phyloP scores from a whole-genome alignment of 169 alveolate genomes.

The Babesia gibsoni region DNA sequence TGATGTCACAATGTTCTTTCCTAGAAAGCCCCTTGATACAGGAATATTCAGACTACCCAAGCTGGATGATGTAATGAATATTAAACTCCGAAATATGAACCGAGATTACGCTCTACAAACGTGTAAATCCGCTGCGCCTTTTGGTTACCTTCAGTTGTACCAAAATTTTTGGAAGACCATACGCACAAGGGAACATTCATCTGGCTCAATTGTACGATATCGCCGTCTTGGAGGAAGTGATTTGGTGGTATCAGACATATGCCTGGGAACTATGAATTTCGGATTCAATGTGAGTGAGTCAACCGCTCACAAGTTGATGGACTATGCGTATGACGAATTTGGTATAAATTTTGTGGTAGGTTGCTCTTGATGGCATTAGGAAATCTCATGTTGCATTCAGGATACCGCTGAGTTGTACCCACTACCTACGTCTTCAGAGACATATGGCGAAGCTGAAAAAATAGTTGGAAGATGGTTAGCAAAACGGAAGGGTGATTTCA shows the following conservation, averaged over 20 bases:
- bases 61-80: slow-evolving; percentile 72
- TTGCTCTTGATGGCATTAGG: too few relatives aligned
- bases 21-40: slow-evolving; percentile 70
- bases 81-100: slow-evolving; percentile 51
- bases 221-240: slow-evolving; percentile 70
- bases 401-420: slow-evolving; percentile 87
- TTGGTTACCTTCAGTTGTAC: slow-evolving; percentile 53
- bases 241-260: slow-evolving; percentile 75
- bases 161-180: slow-evolving; percentile 61
- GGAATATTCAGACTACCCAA: slow-evolving; percentile 77
- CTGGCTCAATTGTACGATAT: slow-evolving; percentile 60
- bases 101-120: slow-evolving; percentile 41
- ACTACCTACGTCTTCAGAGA: slow-evolving; percentile 70
- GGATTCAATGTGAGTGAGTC: slow-evolving; percentile 74
- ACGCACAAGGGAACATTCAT: slow-evolving; percentile 40
- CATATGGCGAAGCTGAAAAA: slow-evolving; percentile 71
- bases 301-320: slow-evolving; percentile 70
- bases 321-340: slow-evolving; percentile 76
- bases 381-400: neutral
- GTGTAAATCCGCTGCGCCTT: slow-evolving; percentile 1
- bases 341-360: slow-evolving; percentile 73
- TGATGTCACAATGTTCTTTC: slow-evolving; percentile 28
- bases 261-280: slow-evolving; percentile 87
- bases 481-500: slow-evolving; percentile 52
- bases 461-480: slow-evolving; percentile 69